Percentiles rank a stretch among this genome's conserved stretches.
phyloP scores from a whole-genome alignment of 2,329 filamentous ascomycete genomes.

The Cyphellophora attinorum region DNA sequence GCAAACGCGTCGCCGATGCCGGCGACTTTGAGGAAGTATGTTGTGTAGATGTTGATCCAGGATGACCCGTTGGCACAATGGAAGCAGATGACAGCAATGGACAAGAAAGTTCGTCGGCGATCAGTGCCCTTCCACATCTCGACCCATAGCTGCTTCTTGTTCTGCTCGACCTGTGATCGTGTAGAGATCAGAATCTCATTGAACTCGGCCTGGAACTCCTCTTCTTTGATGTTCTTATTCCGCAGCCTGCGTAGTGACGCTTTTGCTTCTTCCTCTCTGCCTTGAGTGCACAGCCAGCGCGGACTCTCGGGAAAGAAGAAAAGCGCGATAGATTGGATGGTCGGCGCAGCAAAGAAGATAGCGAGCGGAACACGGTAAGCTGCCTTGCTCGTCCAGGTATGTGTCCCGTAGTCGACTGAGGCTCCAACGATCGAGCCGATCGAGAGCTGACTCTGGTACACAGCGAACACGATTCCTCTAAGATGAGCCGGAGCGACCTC shows the following conservation, averaged over 20 bases:
- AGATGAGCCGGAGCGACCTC: conserved; percentile 40
- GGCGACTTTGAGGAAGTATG: conserved; percentile 8
- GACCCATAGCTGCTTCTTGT: conserved; percentile 10
- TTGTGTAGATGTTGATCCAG: conserved; percentile 11
- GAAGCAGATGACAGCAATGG: conserved; percentile 11
- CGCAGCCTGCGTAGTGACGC: conserved; percentile 11
- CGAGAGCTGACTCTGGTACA: conserved; percentile 23
- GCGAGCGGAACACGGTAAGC: conserved; percentile 15
- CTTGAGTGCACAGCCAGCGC: conserved; percentile 16
- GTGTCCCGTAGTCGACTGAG: conserved; percentile 13
- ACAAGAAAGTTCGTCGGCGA: conserved; percentile 7
- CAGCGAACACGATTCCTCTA: conserved; percentile 37
- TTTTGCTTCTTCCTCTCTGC: conserved; percentile 13
- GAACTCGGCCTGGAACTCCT: conserved; percentile 12
- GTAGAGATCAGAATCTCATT: conserved; percentile 16
- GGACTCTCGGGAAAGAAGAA: conserved; percentile 16
- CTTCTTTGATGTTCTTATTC: conserved; percentile 10
- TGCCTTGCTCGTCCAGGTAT: conserved; percentile 4
- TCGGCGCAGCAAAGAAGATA: conserved; percentile 14
- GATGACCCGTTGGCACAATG: conserved; percentile 11
- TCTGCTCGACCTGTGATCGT: conserved; percentile 9
- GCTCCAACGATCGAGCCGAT: conserved; percentile 12
- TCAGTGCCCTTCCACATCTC: conserved; percentile 14
- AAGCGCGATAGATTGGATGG: conserved; percentile 10
- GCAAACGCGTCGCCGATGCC: conserved; percentile 8